Conservation (phyloP, 352 stramenopile species). For the Phytopythium litorale region DNA sequence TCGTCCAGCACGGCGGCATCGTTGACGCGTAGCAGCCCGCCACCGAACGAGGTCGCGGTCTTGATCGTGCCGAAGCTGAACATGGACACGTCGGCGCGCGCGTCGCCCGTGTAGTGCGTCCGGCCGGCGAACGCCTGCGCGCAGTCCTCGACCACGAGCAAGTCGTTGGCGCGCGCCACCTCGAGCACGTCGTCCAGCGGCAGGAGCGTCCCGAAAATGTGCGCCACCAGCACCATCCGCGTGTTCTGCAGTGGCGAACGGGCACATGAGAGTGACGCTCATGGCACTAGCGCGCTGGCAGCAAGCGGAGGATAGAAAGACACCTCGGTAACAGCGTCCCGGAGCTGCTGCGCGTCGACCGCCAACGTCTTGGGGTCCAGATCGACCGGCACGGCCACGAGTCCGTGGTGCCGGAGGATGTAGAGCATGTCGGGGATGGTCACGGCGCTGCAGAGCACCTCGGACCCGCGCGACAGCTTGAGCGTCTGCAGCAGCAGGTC, state of each 20-base stretch:
- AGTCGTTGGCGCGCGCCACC: constrained; percentile 39
- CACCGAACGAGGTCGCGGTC: constrained; percentile 76
- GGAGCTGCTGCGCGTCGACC: constrained; percentile 45
- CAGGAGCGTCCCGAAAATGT: constrained; percentile 74
- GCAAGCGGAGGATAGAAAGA: constrained; percentile 6
- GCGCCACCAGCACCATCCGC: constrained; percentile 62
- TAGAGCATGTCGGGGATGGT: constrained; percentile 88
- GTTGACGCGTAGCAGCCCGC: constrained; percentile 61
- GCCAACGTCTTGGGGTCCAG: constrained; percentile 59
- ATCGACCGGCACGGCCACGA: constrained; percentile 76
- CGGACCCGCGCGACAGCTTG: constrained; percentile 53
- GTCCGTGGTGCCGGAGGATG: constrained; percentile 61
- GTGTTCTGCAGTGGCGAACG: constrained; percentile 37
- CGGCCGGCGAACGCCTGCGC: constrained; percentile 69
- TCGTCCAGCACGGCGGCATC: constrained; percentile 46
- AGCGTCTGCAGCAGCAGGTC: constrained; percentile 77
- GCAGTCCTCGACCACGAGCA: constrained; percentile 80
- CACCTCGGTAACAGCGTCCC: constrained; percentile 34
- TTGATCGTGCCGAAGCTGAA: constrained; percentile 90
- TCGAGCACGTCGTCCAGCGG: constrained; percentile 50
- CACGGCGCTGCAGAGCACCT: constrained; percentile 79
- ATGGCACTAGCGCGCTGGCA: neutral
- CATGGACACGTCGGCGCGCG: constrained; percentile 66
- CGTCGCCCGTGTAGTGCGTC: constrained; percentile 58
- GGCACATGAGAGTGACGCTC: neutral